Conservation (phyloP, 768 basidiomycete genomes). For the Amanita pallidorosea region DNA sequence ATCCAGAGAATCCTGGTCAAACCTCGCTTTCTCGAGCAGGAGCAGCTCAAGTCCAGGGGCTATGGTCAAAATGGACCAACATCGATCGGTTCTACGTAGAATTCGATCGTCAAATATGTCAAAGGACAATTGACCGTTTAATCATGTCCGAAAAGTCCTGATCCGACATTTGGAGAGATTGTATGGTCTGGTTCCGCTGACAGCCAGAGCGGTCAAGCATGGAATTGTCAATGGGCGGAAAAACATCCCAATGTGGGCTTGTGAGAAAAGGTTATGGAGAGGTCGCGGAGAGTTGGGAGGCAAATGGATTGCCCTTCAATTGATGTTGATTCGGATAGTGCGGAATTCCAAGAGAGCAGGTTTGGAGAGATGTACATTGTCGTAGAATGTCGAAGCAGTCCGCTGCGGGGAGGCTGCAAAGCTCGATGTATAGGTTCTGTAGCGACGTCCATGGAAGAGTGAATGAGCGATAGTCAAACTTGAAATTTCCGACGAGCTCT, state of each 20-base stretch:
- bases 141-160: background rate
- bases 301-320: background rate
- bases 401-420: background rate
- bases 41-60: background rate
- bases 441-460: background rate
- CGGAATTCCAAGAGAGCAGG: too few species aligned
- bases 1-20: background rate
- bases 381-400: background rate
- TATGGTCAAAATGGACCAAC: background rate
- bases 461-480: background rate
- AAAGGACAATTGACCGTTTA: background rate
- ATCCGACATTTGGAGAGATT: background rate
- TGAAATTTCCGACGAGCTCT: background rate
- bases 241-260: background rate
- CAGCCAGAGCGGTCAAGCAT: background rate
- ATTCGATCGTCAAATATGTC: background rate
- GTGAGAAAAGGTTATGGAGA: background rate
- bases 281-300: background rate
- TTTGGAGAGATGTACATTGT: background rate
- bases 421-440: background rate
- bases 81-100: background rate
- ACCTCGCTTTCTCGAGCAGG: background rate
- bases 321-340: too few species aligned
- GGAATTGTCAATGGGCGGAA: background rate
- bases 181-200: background rate